Conservation (phyloP, 768 basidiomycete genomes). For the Leccinum truebloodii region DNA sequence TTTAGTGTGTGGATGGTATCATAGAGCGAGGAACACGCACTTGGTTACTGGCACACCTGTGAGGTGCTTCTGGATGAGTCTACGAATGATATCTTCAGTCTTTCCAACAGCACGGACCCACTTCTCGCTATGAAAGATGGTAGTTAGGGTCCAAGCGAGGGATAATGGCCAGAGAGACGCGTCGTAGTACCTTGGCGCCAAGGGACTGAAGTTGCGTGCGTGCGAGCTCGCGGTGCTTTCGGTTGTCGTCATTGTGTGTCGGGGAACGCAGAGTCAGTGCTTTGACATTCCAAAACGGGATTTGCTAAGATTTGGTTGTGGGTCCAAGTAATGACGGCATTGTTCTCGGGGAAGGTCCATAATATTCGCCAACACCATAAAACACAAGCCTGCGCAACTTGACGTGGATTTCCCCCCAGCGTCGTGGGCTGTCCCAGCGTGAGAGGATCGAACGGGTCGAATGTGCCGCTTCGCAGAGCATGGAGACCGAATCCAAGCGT, state of each 20-base stretch:
- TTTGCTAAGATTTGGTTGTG: slow-evolving; percentile 16
- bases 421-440: not conserved
- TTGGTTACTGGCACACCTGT: slow-evolving; percentile 22
- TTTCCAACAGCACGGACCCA: slow-evolving; percentile 27
- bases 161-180: not conserved
- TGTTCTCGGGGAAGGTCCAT: slow-evolving; percentile 13
- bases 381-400: slow-evolving; percentile 1
- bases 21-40: slow-evolving; percentile 3
- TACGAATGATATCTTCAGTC: slow-evolving; percentile 30
- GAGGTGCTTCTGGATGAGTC: slow-evolving; percentile 29
- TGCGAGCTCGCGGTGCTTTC: slow-evolving; percentile 20
- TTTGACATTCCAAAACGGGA: slow-evolving; percentile 17
- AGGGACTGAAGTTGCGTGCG: slow-evolving; percentile 27
- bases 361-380: slow-evolving; percentile 6
- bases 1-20: not conserved
- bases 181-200: slow-evolving; percentile 20
- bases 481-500: slow-evolving; percentile 22
- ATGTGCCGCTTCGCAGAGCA: slow-evolving; percentile 6
- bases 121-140: slow-evolving; percentile 21
- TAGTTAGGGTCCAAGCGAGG: not conserved
- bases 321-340: slow-evolving; percentile 16
- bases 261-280: slow-evolving; percentile 3
- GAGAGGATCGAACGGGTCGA: slow-evolving; percentile 9
- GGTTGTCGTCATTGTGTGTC: slow-evolving; percentile 11
- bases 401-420: not conserved